Percentiles rank a stretch among this genome's conserved stretches.
Conservation (phyloP, 139 green algal species). For the Zygnema cylindricum region DNA sequence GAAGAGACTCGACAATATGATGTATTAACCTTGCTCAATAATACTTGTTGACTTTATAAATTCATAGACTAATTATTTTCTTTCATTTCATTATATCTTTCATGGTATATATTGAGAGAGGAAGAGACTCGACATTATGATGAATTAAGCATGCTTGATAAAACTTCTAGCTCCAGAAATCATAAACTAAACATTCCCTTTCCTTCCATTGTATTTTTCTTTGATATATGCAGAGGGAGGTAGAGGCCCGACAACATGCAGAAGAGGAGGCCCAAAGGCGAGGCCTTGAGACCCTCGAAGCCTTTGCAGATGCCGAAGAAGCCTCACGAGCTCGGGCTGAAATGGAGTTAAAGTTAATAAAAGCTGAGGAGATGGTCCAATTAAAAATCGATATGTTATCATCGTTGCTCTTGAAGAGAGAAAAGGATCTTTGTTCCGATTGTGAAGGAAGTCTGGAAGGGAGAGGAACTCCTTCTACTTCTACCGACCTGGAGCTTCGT, state of each 20-base stretch:
- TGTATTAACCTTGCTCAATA: no score
- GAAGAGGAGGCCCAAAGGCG: neutral
- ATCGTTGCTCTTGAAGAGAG: neutral
- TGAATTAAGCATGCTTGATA: no score
- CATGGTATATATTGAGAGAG: no score
- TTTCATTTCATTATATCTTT: no score
- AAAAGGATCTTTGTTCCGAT: no score
- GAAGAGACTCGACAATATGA: no score
- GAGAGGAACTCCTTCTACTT: neutral
- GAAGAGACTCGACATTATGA: no score
- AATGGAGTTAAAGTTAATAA: neutral
- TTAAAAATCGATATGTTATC: neutral
- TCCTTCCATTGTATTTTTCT: no score
- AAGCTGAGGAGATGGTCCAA: neutral
- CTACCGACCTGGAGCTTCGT: neutral
- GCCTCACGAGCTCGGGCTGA: neutral
- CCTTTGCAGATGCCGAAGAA: neutral
- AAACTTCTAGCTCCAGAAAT: no score
- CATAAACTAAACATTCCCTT: no score
- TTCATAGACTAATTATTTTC: no score
- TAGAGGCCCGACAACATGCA: neutral
- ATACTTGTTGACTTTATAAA: no score
- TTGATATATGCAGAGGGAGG: neutral
- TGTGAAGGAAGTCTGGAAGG: neutral
- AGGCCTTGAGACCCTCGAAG: neutral